Evolutionary conservation across 2,329 filamentous ascomycete genomes (phyloP).

Genomic region (Xylaria sp.): DNA sequence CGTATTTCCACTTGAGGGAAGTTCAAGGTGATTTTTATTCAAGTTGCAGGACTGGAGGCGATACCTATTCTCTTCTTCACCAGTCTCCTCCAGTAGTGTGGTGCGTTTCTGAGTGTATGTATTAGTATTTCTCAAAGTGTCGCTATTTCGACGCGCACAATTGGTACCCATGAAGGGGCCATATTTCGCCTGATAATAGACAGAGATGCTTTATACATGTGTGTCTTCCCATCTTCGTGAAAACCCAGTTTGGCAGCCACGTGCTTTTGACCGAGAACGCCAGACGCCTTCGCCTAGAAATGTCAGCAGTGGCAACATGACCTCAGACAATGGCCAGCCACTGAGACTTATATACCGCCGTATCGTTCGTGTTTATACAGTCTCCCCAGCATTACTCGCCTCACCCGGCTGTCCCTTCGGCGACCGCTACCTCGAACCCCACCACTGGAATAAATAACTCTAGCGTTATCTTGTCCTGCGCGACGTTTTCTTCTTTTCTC

Average conservation of each 20-base stretch:
- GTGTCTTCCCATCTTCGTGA: not conserved
- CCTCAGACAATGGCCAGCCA: not conserved
- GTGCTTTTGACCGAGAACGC: conserved; percentile 14
- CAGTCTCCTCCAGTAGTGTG: not conserved
- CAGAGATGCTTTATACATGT: not conserved
- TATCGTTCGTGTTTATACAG: no score
- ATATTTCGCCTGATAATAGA: not conserved
- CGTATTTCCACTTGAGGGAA: no score
- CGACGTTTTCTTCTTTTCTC: not conserved
- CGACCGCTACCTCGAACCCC: not conserved
- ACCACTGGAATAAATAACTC: no score
- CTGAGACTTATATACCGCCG: not conserved
- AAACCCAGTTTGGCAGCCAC: conserved; percentile 2
- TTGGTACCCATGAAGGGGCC: not conserved
- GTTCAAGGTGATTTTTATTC: no score
- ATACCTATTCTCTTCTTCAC: not conserved
- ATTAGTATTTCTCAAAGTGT: not conserved
- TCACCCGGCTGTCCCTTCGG: not conserved
- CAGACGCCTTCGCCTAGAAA: conserved; percentile 22
- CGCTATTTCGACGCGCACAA: not conserved
- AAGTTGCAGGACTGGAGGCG: not conserved
- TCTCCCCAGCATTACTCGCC: no score
- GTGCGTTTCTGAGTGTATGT: not conserved
- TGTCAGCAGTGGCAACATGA: not conserved
- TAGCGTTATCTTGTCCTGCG: no score